Evolutionary conservation across 1,284 basidiomycete genomes (phyloP), one percentile per base, ranked within the genome.

Genomic region (Leccinum fuscescens): DNA sequence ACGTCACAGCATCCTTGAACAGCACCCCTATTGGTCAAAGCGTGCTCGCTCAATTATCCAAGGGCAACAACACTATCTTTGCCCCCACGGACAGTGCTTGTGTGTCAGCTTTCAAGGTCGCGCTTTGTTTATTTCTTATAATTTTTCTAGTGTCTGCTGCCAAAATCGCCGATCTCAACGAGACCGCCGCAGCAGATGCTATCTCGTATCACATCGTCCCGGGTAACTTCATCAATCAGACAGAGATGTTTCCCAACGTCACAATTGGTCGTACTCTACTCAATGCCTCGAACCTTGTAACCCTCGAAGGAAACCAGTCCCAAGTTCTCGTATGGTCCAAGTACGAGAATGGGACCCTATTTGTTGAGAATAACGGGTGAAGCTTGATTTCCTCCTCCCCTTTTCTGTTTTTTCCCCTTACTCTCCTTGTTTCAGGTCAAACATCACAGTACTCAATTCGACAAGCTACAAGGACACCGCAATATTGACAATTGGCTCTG

Each of bases 321-420:
- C 88, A 91, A 66, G 90, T 88, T 6, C 73, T 92, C 11, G 84
- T 82, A 0, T 86, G 85, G 86, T 79, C 83, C 20, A 78, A 77
- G 39, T 66, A 59, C 39, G 66, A 55, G 8, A 76, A 82, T 60
- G 78, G 79, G 20, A 78, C 80, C 1, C 72, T 80, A 6, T 77
- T 79, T 37, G 76, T 88, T 17, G 69, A 86, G 52, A 86, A 88
- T 62, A 83, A 86, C 66, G 70, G 70, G 85, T 86, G 63, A 59
- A 77, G 65, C 33, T 14, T 14, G 24, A n/a, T 22, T 9, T 15
- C 15, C 24, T 50, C n/a, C 48, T 51, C 39, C 6, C 14, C 53
- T 3, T 37, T 6, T 9, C 11, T n/a, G 24, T 27, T 9, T 24
- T 14, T 7, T 44, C 31, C 57, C 31, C 57, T 48, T 54, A 14